These are phyloP conservation scores for Chalaropsis ovoidea DNA, from an alignment of 2,329 filamentous ascomycete genomes.

Conservation along the genomic window DNA sequence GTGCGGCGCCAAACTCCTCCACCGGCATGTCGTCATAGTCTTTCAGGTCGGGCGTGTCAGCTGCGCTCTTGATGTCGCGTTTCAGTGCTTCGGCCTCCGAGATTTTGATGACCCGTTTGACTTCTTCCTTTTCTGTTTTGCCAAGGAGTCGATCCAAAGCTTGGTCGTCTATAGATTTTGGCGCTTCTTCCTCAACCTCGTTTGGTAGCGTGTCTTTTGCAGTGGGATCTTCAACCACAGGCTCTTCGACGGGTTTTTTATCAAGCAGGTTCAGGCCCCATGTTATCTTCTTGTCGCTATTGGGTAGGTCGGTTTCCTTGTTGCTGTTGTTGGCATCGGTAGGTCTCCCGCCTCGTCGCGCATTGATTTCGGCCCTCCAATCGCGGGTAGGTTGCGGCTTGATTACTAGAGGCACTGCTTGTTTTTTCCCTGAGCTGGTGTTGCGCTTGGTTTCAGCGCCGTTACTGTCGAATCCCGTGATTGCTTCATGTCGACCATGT, in stretches of 20 bases:
- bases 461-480: conserved; percentile 21
- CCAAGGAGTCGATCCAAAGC: conserved; percentile 59
- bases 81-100: conserved; percentile 60
- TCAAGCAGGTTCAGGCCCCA: conserved; percentile 37
- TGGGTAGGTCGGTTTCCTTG: conserved; percentile 30
- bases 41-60: conserved; percentile 64
- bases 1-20: conserved; percentile 84
- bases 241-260: conserved; percentile 3
- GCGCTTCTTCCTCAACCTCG: conserved; percentile 15
- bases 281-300: conserved; percentile 45
- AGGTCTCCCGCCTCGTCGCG: background rate
- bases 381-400: conserved; percentile 22
- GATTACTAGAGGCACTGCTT: conserved; percentile 24
- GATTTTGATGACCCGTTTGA: conserved; percentile 44
- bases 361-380: conserved; percentile 25
- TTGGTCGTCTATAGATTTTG: conserved; percentile 37
- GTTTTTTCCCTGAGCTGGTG: background rate
- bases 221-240: background rate
- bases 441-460: conserved; percentile 12
- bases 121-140: conserved; percentile 35
- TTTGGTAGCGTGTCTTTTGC: background rate
- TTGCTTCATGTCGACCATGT: conserved; percentile 20
- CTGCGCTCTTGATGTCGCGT: conserved; percentile 59
- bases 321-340: background rate
- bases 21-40: conserved; percentile 85